Percentiles rank a stretch among this genome's conserved stretches.
Evolutionary conservation across 352 stramenopile species (phyloP).

Genomic region (Phytophthora europaea): DNA sequence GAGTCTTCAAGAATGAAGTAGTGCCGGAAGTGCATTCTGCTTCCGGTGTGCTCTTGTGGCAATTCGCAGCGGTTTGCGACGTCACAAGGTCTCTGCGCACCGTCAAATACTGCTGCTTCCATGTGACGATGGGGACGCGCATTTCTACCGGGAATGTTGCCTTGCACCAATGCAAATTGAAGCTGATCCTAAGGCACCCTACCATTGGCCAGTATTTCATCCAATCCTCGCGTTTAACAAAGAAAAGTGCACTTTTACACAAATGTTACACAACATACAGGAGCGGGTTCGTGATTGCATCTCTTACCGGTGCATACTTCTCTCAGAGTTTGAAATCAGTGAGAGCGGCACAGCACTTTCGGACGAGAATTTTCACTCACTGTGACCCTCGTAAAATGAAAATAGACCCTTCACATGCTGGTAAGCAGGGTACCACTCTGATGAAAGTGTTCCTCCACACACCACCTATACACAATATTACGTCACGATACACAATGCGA

Average conservation of each 20-base stretch:
- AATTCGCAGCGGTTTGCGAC: not conserved
- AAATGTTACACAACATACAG: not conserved
- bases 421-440: no score
- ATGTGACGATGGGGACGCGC: not conserved
- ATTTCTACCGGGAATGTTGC: constrained; percentile 1
- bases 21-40: not conserved
- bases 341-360: no score
- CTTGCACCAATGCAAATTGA: constrained; percentile 11
- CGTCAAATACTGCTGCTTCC: constrained; percentile 3
- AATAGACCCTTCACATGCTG: no score
- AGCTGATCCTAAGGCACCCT: not conserved
- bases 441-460: not conserved
- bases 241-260: not conserved
- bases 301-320: no score
- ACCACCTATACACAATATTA: not conserved
- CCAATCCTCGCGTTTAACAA: constrained; percentile 4
- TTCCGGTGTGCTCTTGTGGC: not conserved
- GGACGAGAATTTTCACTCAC: no score
- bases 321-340: no score
- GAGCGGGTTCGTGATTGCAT: no score
- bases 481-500: not conserved
- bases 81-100: not conserved
- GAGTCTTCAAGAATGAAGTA: constrained; percentile 8
- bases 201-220: not conserved
- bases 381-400: no score